Base-by-base conservation (phyloP, 2,329 filamentous ascomycete genomes). In the Aspergillus sp. region DNA sequence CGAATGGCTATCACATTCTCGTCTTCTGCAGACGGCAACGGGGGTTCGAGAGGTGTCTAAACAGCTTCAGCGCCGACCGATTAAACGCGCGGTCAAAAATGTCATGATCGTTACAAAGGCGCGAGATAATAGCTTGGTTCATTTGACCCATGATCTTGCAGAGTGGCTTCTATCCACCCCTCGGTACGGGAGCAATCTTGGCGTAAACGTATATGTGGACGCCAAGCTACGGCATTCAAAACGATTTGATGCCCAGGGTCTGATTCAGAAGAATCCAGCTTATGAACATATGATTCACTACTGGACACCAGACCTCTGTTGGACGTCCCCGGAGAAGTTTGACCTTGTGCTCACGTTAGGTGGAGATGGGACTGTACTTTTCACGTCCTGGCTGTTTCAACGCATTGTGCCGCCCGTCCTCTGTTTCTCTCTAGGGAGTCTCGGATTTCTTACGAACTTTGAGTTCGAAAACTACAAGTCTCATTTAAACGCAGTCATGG, bases 31-130 rank as follows among this genome's bases (percentile, higher is more conserved):
- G 79, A 99, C 95, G 0, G 95, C 95, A 51, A 96, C 91, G 0
- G 90, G 92, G 47, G 95, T 99, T 19, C 87, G 95, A 53, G 95
- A 99, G 76, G 93, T 99, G 12, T 96, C 92, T 15, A 93, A 96
- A 75, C 95, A 98, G 77, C 82, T 99, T 58, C 93, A 96, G 77
- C 87, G 93, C 56, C 86, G 91, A 41, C 93, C 95, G 20, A 91
- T 98, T 75, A 95, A 90, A 77, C 88, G 93, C 64, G 93, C 93
- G 11, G 93, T 99, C 47, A 87, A 86, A 70, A 97, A 91, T 73
- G 86, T 99, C 69, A 98, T 99, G 95, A 96, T 99, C 69, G 91
- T 99, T 63, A 99, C 95, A 61, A 99, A 98, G 77, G 95, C 95
- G 20, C 87, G 95, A 62, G 95, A 99, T 77, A 98, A 99, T 71